These are phyloP conservation scores for Blepharisma japonicum DNA, from an alignment of 73 alveolate species.

Conservation along the genomic window DNA sequence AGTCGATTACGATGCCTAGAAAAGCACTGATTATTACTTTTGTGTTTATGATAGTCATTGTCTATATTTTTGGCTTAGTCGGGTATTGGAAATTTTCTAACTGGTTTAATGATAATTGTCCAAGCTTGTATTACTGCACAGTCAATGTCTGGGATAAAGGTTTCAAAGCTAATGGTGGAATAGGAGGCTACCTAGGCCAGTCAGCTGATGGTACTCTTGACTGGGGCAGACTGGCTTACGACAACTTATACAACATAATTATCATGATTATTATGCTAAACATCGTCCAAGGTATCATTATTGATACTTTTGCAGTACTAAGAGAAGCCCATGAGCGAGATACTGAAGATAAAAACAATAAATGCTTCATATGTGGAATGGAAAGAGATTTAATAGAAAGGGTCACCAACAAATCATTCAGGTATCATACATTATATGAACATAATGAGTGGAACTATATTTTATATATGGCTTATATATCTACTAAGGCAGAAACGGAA, in stretches of 20 bases:
- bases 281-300: constrained; percentile 96
- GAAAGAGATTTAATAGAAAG: constrained; percentile 84
- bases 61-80: constrained; percentile 80
- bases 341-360: constrained; percentile 77
- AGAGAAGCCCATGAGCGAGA: constrained; percentile 85
- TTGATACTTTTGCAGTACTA: constrained; percentile 95
- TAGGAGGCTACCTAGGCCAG: constrained; percentile 64
- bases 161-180: constrained; percentile 89
- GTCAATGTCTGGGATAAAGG: constrained; percentile 80
- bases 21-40: constrained; percentile 83
- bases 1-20: constrained; percentile 80
- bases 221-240: constrained; percentile 76
- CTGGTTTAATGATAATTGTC: constrained; percentile 82
- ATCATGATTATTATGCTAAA: constrained; percentile 82
- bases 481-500: constrained; percentile 84
- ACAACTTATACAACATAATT: constrained; percentile 79
- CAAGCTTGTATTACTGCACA: constrained; percentile 71
- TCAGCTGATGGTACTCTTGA: constrained; percentile 53
- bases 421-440: constrained; percentile 63
- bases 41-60: constrained; percentile 76
- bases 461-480: constrained; percentile 78
- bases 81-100: constrained; percentile 74
- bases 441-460: constrained; percentile 90
- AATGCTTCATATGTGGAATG: constrained; percentile 91
- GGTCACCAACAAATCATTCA: constrained; percentile 61